Evolutionary conservation across 768 basidiomycete species (phyloP).

Genomic region (Tylopilus felleus): DNA sequence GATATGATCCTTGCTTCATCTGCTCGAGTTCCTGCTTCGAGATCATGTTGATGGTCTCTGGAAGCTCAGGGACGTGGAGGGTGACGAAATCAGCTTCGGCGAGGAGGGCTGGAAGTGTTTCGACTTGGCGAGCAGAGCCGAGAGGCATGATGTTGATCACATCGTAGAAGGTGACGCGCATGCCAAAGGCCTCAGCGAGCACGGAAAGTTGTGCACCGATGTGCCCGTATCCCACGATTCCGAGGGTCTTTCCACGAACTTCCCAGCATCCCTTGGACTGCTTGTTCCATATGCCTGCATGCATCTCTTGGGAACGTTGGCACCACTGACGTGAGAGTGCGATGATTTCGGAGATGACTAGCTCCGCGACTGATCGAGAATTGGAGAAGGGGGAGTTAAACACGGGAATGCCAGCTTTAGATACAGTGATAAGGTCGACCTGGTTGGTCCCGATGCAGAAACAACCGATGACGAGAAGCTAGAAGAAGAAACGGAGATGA

Average conservation of each 20-base stretch:
- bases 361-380: constrained; percentile 97
- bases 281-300: constrained; percentile 95
- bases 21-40: constrained; percentile 65
- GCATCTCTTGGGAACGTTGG: constrained; percentile 86
- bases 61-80: constrained; percentile 93
- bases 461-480: constrained; percentile 96
- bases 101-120: constrained; percentile 71
- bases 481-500: constrained; percentile 3
- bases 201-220: constrained; percentile 97
- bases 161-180: constrained; percentile 94
- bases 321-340: constrained; percentile 91
- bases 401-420: constrained; percentile 88
- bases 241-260: constrained; percentile 93
- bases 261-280: constrained; percentile 99
- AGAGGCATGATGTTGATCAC: constrained; percentile 97
- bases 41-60: constrained; percentile 96
- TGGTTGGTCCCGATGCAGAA: constrained; percentile 99
- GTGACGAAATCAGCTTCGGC: constrained; percentile 87
- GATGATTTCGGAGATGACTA: constrained; percentile 92
- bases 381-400: constrained; percentile 99
- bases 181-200: constrained; percentile 92
- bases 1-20: constrained; percentile 94
- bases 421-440: constrained; percentile 83
- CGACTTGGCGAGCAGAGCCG: constrained; percentile 88
- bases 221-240: constrained; percentile 98